Evolutionary conservation across 2,329 filamentous ascomycete species (phyloP), one percentile per base, ranked within the genome.

Genomic region (Colletotrichum navitas): DNA sequence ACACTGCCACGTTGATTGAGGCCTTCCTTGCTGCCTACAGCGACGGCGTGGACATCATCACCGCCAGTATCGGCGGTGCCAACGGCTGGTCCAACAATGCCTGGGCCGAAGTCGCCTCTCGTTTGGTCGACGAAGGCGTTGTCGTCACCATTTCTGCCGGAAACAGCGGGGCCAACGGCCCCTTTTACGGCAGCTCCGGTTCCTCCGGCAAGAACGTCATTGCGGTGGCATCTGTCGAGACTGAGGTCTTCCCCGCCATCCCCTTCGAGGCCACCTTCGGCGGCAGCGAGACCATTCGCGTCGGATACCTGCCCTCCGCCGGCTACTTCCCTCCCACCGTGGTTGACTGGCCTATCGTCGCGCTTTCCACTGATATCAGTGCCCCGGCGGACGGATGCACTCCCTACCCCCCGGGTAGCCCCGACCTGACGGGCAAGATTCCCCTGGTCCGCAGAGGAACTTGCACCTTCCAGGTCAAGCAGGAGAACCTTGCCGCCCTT

Each of bases 61-160:
- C 79, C 45, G 76, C 78, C 12, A 81, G 79, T 45, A 79, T 83
- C 54, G 81, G 80, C 21, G 76, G 77, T 7, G 69, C 76, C 5
- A 75, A 74, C 32, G 80, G 80, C 6, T 81, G 77, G 77, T 66
- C 71, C 10, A 72, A 77, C 18, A 71, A 73, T n/a, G 71, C 71
- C 7, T 80, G 76, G 78, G 80, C 82, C 39, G 78, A 80, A 21
- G 79, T 83, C 34, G 79, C 82, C 11, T 80, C 79, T 18, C 81
- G 84, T 14, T 82, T 86, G 63, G 82, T 82, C 21, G 81, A 84
- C 16, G 78, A 82, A 41, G 86, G 87, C 18, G 79, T 88, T 0
- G 83, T 87, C 12, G 81, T 87, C 29, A 83, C 84, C 16, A 83
- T 88, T 43, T 83, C 86, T 0, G 86, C 85, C 3, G 87, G 87